phyloP scores from a whole-genome alignment of 805 yeast genomes.

The Nematodospora valgi region DNA sequence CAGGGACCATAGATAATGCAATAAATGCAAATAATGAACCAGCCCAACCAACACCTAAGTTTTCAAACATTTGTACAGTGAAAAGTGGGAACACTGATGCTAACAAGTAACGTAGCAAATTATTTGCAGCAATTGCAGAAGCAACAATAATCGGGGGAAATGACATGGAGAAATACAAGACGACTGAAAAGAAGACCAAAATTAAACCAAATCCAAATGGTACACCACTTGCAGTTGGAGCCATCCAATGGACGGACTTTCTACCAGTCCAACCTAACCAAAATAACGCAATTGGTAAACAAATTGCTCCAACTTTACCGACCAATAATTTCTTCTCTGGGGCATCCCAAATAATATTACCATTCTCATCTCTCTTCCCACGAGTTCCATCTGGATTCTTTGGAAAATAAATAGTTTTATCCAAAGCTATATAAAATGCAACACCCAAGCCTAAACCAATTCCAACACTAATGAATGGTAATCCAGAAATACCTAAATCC shows the following conservation, averaged over 20 bases:
- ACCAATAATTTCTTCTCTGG: slow-evolving; percentile 62
- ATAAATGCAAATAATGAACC: slow-evolving; percentile 62
- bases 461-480: slow-evolving; percentile 71
- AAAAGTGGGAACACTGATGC: slow-evolving; percentile 84
- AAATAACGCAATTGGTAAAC: slow-evolving; percentile 65
- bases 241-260: slow-evolving; percentile 65
- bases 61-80: slow-evolving; percentile 77
- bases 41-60: slow-evolving; percentile 77
- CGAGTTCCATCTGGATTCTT: slow-evolving; percentile 60
- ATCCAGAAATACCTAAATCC: slow-evolving; percentile 60
- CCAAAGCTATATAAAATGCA: slow-evolving; percentile 45
- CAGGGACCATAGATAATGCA: slow-evolving; percentile 67
- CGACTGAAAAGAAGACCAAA: slow-evolving; percentile 64
- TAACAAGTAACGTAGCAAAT: slow-evolving; percentile 66
- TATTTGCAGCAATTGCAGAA: slow-evolving; percentile 88
- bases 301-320: slow-evolving; percentile 65
- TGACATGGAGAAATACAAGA: slow-evolving; percentile 65
- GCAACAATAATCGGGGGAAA: slow-evolving; percentile 79
- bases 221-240: slow-evolving; percentile 71
- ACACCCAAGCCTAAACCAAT: slow-evolving; percentile 62
- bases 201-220: slow-evolving; percentile 76
- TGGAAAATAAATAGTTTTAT: slow-evolving; percentile 48
- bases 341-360: slow-evolving; percentile 49
- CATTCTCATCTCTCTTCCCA: slow-evolving; percentile 52
- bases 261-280: slow-evolving; percentile 83